Evolutionary conservation across 768 basidiomycete genomes (phyloP).

Genomic region (Boletus sp.): DNA sequence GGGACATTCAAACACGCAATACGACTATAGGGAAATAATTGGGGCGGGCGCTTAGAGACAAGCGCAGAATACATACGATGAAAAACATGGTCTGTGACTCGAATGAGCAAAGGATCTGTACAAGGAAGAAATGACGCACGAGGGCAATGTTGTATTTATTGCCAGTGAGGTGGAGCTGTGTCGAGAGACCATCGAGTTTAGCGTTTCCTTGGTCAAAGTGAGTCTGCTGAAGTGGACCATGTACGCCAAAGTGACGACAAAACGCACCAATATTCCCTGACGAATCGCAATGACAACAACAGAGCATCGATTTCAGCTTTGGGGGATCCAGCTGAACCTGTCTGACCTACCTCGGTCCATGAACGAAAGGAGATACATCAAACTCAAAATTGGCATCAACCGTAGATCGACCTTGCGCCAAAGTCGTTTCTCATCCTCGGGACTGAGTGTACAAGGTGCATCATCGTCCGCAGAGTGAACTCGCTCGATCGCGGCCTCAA

Average conservation of each 20-base stretch:
- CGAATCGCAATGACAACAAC: not conserved
- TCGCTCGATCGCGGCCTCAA: not conserved
- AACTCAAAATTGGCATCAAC: conserved; percentile 53
- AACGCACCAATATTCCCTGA: conserved; percentile 55
- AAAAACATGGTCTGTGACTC: conserved; percentile 68
- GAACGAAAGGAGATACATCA: conserved; percentile 63
- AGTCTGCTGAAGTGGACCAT: not conserved
- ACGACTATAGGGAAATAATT: conserved; percentile 11
- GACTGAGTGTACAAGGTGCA: conserved; percentile 4
- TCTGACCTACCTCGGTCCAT: conserved; percentile 52
- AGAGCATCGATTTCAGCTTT: not conserved
- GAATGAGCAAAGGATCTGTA: not conserved
- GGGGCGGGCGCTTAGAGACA: not conserved
- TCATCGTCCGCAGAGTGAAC: not conserved
- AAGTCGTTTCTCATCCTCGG: conserved; percentile 48
- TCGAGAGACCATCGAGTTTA: conserved; percentile 57
- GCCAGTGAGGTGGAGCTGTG: conserved; percentile 52
- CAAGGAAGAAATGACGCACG: conserved; percentile 31
- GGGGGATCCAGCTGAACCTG: not conserved
- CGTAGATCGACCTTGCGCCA: conserved; percentile 58
- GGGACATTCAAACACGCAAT: conserved; percentile 56
- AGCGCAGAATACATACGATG: conserved; percentile 43
- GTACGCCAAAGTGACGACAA: not conserved
- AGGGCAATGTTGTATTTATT: conserved; percentile 65
- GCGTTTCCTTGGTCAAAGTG: conserved; percentile 48